Evolutionary conservation across 306 rosid species (phyloP).

Genomic region (Gleditsia sinensis): DNA sequence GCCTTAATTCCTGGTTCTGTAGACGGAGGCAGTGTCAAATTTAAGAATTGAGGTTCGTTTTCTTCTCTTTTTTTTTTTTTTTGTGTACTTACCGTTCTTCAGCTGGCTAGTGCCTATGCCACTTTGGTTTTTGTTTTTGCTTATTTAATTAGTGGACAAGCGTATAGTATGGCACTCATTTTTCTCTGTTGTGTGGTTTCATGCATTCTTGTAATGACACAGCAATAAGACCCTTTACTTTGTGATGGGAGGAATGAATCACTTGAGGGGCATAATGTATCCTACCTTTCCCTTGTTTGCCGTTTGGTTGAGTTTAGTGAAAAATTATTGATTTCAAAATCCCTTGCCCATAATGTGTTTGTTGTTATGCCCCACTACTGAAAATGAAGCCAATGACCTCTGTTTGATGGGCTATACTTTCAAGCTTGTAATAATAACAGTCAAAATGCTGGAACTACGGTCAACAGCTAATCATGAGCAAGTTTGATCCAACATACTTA

Average conservation of each 20-base stretch:
- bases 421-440: conserved; percentile 24
- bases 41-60: neutral
- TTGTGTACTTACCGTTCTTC: neutral
- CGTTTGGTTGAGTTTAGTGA: conserved; percentile 33
- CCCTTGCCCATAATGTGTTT: conserved; percentile 34
- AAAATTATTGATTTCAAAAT: conserved; percentile 30
- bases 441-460: conserved; percentile 34
- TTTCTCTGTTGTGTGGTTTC: conserved; percentile 29
- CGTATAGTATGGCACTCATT: neutral
- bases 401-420: conserved; percentile 43
- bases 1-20: neutral
- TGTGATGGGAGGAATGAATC: neutral
- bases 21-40: neutral
- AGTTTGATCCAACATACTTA: conserved; percentile 29
- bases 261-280: conserved; percentile 25
- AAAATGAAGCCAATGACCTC: conserved; percentile 36
- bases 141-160: neutral
- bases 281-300: neutral
- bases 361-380: conserved; percentile 44
- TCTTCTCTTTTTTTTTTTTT: neutral
- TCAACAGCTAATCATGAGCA: conserved; percentile 43
- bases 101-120: neutral
- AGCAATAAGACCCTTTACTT: neutral
- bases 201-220: conserved; percentile 26
- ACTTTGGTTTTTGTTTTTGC: conserved; percentile 1